Evolutionary conservation across 139 green algal species (phyloP), one percentile per base, ranked within the genome.

Genomic region (Auxenochlorella pyrenoidosa): DNA sequence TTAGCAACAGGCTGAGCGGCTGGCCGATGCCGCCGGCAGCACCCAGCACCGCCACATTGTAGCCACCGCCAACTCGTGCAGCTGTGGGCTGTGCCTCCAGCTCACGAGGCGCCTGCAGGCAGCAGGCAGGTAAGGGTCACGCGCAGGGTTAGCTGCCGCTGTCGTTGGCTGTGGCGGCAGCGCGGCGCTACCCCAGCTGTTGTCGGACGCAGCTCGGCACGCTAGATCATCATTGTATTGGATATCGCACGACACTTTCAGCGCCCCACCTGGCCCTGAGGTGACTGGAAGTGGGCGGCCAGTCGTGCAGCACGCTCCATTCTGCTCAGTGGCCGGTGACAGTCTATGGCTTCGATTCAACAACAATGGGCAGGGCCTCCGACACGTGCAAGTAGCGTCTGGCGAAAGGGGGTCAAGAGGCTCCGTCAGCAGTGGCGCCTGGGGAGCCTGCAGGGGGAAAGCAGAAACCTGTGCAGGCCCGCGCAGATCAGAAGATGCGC

Each of bases 21-120:
- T 98, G 96, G 40, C 96, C 96, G 63, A 98, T 98, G 71, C 96
- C 96, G 47, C 96, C 96, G 44, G 89, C 94, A 26, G 96, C 96
- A 15, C 96, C 96, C 3, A 98, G 90, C 12, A 98, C 90, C 1
- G 94, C 94, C 2, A 98, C 95, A 66, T 92, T 90, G 65, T 66
- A 86, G 81, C 81, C 81, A 28, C 3, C 38, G 2, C 54, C 40
- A 58, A 26, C 54, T 63, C 54, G 38, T 10, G 38, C 38, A 10
- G 79, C 36, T 6, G 79, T 84, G 28, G 28, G 36, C 38, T 58
- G 59, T 15, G 58, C 38, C 5, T 73, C 47, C 79, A 84, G 75
- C 13, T 63, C 28, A 13, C 3, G 43, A 26, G 13, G 2, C 13
- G 30, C 13, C 44, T 76, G 43, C 75, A 81, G 21, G 28, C 24